A percentile compares a stretch with the other conserved stretches of the same genome.
Evolutionary conservation across 495 filamentous ascomycete genomes (phyloP).

Genomic region (Staphylotrichum longicolle): DNA sequence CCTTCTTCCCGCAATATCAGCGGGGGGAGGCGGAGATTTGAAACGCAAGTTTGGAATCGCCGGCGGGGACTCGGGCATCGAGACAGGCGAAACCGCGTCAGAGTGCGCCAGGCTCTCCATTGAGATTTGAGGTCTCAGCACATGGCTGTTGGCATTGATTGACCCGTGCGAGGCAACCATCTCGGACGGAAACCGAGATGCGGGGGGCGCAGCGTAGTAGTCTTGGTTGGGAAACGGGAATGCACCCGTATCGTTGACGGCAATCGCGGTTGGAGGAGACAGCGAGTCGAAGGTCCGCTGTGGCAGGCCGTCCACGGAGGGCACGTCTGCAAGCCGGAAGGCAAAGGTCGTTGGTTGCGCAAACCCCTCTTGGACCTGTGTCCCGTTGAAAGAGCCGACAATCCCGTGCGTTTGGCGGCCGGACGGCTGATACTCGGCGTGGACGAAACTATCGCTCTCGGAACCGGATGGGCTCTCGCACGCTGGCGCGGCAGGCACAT

Average conservation of each 20-base stretch:
- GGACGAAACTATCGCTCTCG: conserved; percentile 23
- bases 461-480: conserved; percentile 23
- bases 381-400: conserved; percentile 15
- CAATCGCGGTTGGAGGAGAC: conserved; percentile 16
- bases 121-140: conserved; percentile 19
- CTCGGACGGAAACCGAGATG: conserved; percentile 28
- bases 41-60: conserved; percentile 32
- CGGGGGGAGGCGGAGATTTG: conserved; percentile 47
- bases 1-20: conserved; percentile 48
- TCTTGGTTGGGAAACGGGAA: conserved; percentile 27
- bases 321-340: conserved; percentile 14
- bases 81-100: conserved; percentile 31
- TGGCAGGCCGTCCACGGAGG: conserved; percentile 8
- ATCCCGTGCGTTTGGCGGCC: conserved; percentile 4
- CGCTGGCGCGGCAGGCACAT: not conserved
- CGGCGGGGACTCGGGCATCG: conserved; percentile 31
- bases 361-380: not conserved
- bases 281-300: conserved; percentile 12
- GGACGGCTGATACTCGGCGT: conserved; percentile 20
- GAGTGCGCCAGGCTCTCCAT: conserved; percentile 23
- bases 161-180: conserved; percentile 21
- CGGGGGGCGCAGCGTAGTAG: conserved; percentile 26
- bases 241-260: conserved; percentile 10
- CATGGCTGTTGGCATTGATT: conserved; percentile 8
- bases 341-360: conserved; percentile 21